A percentile compares a stretch with the other conserved stretches of the same genome.
phyloP scores from a whole-genome alignment of 176 grass and related monocot genomes.

The Paspalum notatum region DNA sequence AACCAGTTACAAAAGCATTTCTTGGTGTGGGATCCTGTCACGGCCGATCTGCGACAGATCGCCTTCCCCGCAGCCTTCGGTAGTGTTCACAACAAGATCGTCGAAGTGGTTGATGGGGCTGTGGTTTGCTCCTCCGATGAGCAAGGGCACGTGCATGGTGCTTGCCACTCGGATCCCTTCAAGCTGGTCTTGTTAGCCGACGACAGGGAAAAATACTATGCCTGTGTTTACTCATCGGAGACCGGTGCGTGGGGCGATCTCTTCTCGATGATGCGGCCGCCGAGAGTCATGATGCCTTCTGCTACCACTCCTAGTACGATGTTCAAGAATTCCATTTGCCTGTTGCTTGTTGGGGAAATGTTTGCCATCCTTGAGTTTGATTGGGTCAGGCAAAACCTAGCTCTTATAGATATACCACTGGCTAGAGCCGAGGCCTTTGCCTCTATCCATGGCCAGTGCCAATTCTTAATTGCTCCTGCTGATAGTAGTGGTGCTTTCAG shows the following conservation, averaged over 20 bases:
- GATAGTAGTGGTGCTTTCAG: background rate
- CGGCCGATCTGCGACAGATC: background rate
- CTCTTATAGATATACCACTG: background rate
- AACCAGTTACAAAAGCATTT: background rate
- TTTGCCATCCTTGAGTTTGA: background rate
- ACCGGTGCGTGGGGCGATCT: slow-evolving; percentile 13
- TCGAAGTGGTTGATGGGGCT: background rate
- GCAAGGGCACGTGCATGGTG: background rate
- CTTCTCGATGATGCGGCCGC: background rate
- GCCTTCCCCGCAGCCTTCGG: background rate
- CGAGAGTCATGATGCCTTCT: accelerated
- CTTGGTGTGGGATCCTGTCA: background rate
- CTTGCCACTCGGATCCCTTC: background rate
- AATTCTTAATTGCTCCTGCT: background rate
- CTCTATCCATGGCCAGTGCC: too few relatives aligned
- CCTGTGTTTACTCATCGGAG: slow-evolving; percentile 7
- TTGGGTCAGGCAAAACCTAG: background rate
- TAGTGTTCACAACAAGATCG: background rate
- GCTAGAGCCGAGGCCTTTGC: background rate
- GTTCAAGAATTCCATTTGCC: background rate
- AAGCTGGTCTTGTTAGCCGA: background rate
- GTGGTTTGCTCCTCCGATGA: background rate
- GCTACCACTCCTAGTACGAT: accelerated
- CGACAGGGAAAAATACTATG: background rate
- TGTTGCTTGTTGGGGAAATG: background rate